phyloP scores from a whole-genome alignment of 495 filamentous ascomycete species.

The Xylaria longipes region DNA sequence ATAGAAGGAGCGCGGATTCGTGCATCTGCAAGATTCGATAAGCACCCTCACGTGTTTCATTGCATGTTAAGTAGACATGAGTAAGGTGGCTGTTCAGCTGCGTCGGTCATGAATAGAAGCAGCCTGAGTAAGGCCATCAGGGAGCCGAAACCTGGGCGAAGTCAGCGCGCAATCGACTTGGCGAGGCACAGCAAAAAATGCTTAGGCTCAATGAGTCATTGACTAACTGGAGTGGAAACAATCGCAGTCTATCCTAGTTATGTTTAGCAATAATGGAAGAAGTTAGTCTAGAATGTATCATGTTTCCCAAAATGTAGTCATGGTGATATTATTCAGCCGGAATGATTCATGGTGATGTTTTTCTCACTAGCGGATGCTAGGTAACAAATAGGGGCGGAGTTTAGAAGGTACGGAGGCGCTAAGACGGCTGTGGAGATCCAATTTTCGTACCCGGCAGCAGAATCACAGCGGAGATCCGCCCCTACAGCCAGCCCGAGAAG shows the following conservation, averaged over 20 bases:
- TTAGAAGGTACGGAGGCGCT: background rate
- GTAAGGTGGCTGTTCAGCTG: background rate
- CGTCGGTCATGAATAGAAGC: background rate
- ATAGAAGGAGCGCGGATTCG: background rate
- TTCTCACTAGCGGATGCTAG: background rate
- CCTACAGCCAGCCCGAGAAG: background rate
- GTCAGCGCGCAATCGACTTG: background rate
- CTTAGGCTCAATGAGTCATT: slow-evolving; percentile 2
- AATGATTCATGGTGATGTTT: slow-evolving; percentile 22
- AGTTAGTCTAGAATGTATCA: background rate
- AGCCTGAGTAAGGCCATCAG: background rate
- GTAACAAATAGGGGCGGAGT: slow-evolving; percentile 6
- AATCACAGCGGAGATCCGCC: slow-evolving; percentile 12
- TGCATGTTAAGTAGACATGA: no score
- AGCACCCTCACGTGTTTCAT: background rate
- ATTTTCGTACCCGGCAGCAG: background rate
- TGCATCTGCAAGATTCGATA: background rate
- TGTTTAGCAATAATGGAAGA: background rate
- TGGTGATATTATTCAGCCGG: background rate
- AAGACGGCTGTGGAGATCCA: background rate
- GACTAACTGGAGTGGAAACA: background rate
- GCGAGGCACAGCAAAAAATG: background rate
- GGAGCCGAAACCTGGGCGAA: no score
- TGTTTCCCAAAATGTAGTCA: background rate
- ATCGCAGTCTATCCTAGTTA: background rate